A percentile compares a stretch with the other conserved stretches of the same genome.
Evolutionary conservation across 768 basidiomycete genomes (phyloP).

Genomic region (Tylopilus plumbeoviolaceoides): DNA sequence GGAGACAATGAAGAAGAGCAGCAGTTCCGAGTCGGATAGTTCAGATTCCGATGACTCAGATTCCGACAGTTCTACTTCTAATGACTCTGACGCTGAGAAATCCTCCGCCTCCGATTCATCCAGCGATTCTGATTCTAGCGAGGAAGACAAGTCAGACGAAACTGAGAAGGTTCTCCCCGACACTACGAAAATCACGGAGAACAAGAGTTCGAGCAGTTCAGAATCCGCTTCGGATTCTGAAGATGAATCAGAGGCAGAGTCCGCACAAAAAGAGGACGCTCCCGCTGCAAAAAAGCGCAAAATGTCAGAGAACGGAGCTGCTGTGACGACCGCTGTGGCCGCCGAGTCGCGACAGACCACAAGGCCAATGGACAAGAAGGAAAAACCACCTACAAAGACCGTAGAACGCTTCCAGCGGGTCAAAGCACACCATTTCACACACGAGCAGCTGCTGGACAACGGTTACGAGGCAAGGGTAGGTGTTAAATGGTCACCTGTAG

Average conservation of each 20-base stretch:
- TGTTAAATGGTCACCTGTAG: not conserved
- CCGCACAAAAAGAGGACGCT: slow-evolving; percentile 1
- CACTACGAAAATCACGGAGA: not conserved
- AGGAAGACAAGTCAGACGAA: slow-evolving; percentile 4
- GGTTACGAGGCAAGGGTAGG: slow-evolving; percentile 76
- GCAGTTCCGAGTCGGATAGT: slow-evolving; percentile 7
- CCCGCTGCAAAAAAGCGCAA: slow-evolving; percentile 59
- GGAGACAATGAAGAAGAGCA: slow-evolving; percentile 1
- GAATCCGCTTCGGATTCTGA: slow-evolving; percentile 5
- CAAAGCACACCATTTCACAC: slow-evolving; percentile 54
- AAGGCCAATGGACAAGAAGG: slow-evolving; percentile 1
- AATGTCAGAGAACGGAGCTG: slow-evolving; percentile 46
- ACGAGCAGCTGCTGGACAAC: slow-evolving; percentile 53
- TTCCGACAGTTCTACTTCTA: slow-evolving; percentile 9
- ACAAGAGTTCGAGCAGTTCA: slow-evolving; percentile 4
- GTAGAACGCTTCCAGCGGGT: slow-evolving; percentile 80
- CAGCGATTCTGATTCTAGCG: slow-evolving; percentile 13
- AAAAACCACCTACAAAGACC: slow-evolving; percentile 31
- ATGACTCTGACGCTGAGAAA: slow-evolving; percentile 16
- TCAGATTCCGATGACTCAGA: slow-evolving; percentile 18
- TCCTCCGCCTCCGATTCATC: slow-evolving; percentile 13
- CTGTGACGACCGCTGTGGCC: slow-evolving; percentile 44
- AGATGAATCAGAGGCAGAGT: not conserved
- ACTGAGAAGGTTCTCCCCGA: not conserved
- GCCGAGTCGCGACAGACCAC: not conserved